A percentile compares a stretch with the other conserved stretches of the same genome.
These are phyloP conservation scores for Oropetium thomaeum DNA, from an alignment of 176 grass and related monocot species.

Conservation along the genomic window DNA sequence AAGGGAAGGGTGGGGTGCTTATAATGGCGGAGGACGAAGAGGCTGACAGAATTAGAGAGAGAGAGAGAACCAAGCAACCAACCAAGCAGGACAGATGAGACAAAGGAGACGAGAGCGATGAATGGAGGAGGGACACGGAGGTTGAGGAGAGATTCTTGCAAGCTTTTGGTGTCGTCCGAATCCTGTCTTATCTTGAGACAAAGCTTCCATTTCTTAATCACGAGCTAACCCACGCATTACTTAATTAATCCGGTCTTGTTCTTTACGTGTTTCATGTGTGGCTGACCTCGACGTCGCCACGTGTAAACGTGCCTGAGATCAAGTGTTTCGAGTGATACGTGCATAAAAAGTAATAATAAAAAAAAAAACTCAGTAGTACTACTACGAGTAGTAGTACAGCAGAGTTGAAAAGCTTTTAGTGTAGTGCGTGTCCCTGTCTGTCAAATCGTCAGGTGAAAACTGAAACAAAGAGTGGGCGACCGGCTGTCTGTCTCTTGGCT, in stretches of 20 bases:
- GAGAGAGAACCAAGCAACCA: background rate
- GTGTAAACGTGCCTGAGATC: too few species aligned
- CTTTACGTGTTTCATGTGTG: background rate
- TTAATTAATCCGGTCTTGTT: background rate
- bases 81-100: conserved; percentile 19
- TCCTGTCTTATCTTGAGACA: conserved; percentile 2
- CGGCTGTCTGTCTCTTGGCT: too few species aligned
- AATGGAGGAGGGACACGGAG: conserved; percentile 32
- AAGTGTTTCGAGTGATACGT: too few species aligned
- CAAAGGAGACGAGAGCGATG: conserved; percentile 24
- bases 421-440: background rate
- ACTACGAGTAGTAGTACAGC: too few species aligned
- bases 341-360: too few species aligned
- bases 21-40: conserved; percentile 20
- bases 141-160: conserved; percentile 34
- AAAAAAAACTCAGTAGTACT: too few species aligned
- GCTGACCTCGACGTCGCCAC: background rate
- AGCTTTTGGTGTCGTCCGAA: background rate
- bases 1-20: conserved; percentile 18
- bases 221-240: background rate
- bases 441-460: conserved; percentile 54
- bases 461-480: too few species aligned
- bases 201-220: background rate
- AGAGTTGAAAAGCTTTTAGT: too few species aligned
- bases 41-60: background rate